Base-by-base conservation (phyloP, 192 early-diverging fungal genomes). In the Obelidium mucronatum region DNA sequence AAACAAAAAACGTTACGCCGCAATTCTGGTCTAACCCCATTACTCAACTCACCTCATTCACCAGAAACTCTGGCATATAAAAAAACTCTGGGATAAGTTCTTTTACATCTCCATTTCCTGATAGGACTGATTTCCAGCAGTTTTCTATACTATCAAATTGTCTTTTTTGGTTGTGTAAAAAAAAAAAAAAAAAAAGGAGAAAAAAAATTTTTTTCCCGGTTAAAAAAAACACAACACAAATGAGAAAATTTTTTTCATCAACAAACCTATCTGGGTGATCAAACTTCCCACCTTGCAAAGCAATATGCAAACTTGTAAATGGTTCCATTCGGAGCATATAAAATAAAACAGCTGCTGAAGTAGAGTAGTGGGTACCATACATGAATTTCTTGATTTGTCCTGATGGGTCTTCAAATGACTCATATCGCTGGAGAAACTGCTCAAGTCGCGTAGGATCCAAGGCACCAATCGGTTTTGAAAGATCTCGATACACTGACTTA, bases 321-420 rank as follows among this genome's bases (percentile, higher is more conserved):
- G 97, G 97, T 74, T 98, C 96, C 36, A 94, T 75, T 15, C 97
- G 88, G 24, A 98, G 88, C 64, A 98, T 77, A 74, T 94, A 98
- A 34, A 93, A 94, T 28, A 94, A 90, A 1, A 96, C 94, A 54
- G 93, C 90, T 81, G 93, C 93, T 0, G 97, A 93, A 4, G 95
- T 97, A 1, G 94, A 95, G 80, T 98, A 98, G 78, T 98, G 97
- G 11, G 96, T 96, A n/a, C 96, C 97, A 78, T 98, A 98, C 63
- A 95, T 94, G 81, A 96, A 97, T 51, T 86, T 83, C 61, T 86
- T 81, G 30, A 88, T 84, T 5, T 71, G 67, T 2, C 84, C 84
- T 2, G 78, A 66, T 1, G 91, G 91, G 66, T 92, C 91, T 75
- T 91, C 90, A 75, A 90, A 91, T 3, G 83, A 71, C 69, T 86